Conservation (phyloP, 2,329 filamentous ascomycete genomes). For the Colletotrichum lindemuthianum region DNA sequence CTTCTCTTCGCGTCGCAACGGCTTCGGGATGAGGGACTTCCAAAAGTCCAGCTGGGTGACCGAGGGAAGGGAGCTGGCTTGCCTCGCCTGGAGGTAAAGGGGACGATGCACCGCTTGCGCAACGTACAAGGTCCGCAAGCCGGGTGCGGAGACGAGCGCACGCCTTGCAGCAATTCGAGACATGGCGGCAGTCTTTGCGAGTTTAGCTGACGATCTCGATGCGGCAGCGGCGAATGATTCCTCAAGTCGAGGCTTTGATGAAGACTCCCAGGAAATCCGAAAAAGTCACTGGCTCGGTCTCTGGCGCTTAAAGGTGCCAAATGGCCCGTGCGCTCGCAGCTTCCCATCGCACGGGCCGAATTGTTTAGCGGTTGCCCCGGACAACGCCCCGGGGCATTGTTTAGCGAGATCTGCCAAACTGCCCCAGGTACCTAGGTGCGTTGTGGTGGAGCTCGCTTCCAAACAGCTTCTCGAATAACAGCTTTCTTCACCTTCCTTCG, state of each 20-base stretch:
- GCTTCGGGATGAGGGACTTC: constrained; percentile 75
- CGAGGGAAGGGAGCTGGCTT: constrained; percentile 57
- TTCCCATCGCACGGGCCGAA: constrained; percentile 18
- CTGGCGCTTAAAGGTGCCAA: background rate
- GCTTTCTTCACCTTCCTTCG: constrained; percentile 17
- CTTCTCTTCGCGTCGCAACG: constrained; percentile 60
- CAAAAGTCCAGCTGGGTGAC: constrained; percentile 71
- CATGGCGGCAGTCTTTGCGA: constrained; percentile 7
- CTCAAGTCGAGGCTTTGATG: background rate
- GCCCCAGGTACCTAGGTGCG: constrained; percentile 19
- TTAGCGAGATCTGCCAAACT: constrained; percentile 37
- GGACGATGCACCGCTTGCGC: constrained; percentile 18
- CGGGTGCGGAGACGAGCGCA: constrained; percentile 20
- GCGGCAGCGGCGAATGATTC: no score
- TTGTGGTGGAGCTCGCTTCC: constrained; percentile 28
- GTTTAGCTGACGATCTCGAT: background rate
- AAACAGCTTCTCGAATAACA: constrained; percentile 29
- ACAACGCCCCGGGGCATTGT: constrained; percentile 33
- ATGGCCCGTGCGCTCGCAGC: constrained; percentile 23
- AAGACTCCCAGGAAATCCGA: background rate
- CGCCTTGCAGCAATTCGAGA: constrained; percentile 8
- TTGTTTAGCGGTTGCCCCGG: constrained; percentile 25
- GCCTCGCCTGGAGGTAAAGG: constrained; percentile 37
- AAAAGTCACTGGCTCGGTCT: constrained; percentile 11
- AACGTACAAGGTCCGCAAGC: constrained; percentile 5